A percentile compares a stretch with the other conserved stretches of the same genome.
Evolutionary conservation across 1,139 yeast genomes (phyloP).

Genomic region (Geotrichum cucujoidarum): DNA sequence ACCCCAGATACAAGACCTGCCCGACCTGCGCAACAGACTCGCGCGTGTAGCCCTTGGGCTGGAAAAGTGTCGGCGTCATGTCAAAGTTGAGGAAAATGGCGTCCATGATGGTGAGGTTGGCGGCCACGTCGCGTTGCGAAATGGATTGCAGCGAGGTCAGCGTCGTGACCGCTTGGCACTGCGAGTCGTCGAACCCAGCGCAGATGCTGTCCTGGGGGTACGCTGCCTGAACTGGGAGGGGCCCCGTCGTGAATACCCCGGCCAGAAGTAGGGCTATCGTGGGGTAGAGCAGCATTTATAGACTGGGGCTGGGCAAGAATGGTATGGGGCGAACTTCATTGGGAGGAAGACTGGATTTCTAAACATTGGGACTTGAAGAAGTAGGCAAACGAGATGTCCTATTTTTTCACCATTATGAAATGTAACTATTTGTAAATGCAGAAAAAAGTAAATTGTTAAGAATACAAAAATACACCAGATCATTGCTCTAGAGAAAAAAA

Average conservation of each 20-base stretch:
- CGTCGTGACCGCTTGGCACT: constrained; percentile 15
- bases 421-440: too few relatives aligned
- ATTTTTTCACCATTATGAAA: too few relatives aligned
- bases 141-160: constrained; percentile 18
- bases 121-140: constrained; percentile 62
- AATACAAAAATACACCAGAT: not conserved
- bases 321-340: too few relatives aligned
- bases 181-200: constrained; percentile 4
- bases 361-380: too few relatives aligned
- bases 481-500: not conserved
- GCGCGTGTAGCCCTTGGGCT: constrained; percentile 47
- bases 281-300: not conserved
- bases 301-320: too few relatives aligned
- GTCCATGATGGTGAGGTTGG: constrained; percentile 54
- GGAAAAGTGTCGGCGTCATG: constrained; percentile 45
- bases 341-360: too few relatives aligned
- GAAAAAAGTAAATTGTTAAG: too few relatives aligned
- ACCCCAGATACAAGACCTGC: constrained; percentile 48
- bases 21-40: constrained; percentile 35
- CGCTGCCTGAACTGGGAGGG: not conserved
- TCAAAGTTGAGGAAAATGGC: constrained; percentile 55
- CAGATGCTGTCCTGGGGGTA: constrained; percentile 12
- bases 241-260: not conserved
- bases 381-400: too few relatives aligned
- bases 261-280: not conserved